phyloP scores from a whole-genome alignment of 306 rosid genomes.

The Prunus mira region DNA sequence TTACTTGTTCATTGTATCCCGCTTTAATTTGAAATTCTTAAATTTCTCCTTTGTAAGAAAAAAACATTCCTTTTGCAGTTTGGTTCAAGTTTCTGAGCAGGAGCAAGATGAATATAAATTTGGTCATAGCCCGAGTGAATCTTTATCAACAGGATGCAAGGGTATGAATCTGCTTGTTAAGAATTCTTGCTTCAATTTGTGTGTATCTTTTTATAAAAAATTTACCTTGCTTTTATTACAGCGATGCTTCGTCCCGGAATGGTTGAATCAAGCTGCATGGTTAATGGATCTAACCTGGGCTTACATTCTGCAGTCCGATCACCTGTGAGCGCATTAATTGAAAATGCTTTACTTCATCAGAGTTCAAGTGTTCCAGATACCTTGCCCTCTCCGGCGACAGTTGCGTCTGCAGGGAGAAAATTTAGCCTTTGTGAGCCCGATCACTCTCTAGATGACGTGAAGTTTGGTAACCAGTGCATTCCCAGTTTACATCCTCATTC shows the following conservation, averaged over 20 bases:
- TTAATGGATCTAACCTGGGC: constrained; percentile 51
- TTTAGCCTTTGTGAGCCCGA: constrained; percentile 39
- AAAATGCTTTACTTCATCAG: constrained; percentile 36
- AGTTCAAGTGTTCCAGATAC: constrained; percentile 50
- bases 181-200: constrained; percentile 26
- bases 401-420: constrained; percentile 38
- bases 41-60: constrained; percentile 9
- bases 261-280: constrained; percentile 43
- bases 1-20: constrained; percentile 9
- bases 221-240: constrained; percentile 29
- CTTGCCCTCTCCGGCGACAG: constrained; percentile 36
- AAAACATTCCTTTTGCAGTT: constrained; percentile 46
- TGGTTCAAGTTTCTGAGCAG: constrained; percentile 51
- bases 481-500: constrained; percentile 65
- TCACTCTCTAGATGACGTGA: constrained; percentile 43
- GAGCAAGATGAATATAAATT: constrained; percentile 51
- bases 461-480: constrained; percentile 35
- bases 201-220: constrained; percentile 12
- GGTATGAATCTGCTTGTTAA: constrained; percentile 34
- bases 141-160: constrained; percentile 32
- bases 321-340: constrained; percentile 39
- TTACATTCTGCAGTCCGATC: constrained; percentile 40
- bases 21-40: not conserved
- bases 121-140: constrained; percentile 46
- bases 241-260: constrained; percentile 45